Evolutionary conservation across 2,329 filamentous ascomycete species (phyloP).

Genomic region (Chalara sp.): DNA sequence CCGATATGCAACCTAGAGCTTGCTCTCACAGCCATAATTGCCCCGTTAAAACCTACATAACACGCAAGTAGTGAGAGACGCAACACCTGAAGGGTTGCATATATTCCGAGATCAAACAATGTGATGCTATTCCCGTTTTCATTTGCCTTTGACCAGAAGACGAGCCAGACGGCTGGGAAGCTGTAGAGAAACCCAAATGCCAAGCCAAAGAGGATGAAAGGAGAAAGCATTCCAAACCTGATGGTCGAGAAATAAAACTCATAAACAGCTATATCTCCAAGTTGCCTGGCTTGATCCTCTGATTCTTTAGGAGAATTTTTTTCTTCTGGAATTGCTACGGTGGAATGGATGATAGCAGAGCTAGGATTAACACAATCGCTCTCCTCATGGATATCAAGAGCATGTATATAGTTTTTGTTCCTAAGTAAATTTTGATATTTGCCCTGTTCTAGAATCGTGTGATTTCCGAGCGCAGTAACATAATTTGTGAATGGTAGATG

Average conservation of each 20-base stretch:
- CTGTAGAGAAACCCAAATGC: constrained; percentile 19
- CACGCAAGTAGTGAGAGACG: constrained; percentile 18
- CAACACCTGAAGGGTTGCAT: constrained; percentile 22
- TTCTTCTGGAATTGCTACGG: constrained; percentile 15
- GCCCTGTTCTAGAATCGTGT: constrained; percentile 31
- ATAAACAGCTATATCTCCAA: constrained; percentile 11
- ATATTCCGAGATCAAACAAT: constrained; percentile 23
- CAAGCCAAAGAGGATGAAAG: constrained; percentile 11
- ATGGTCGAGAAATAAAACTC: constrained; percentile 13
- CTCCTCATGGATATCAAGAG: constrained; percentile 26
- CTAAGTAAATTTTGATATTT: constrained; percentile 22
- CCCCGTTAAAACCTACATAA: constrained; percentile 12
- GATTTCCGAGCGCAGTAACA: constrained; percentile 26
- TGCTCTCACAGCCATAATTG: constrained; percentile 15
- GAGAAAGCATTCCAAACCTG: constrained; percentile 11
- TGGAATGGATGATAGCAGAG: constrained; percentile 1
- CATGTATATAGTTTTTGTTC: constrained; percentile 19
- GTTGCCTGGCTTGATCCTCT: constrained; percentile 3
- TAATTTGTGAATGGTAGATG: constrained; percentile 31
- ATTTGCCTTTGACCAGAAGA: constrained; percentile 21
- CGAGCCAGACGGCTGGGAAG: constrained; percentile 16
- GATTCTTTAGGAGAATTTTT: constrained; percentile 19
- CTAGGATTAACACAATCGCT: neutral
- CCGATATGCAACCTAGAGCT: constrained; percentile 20
- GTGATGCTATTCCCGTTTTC: constrained; percentile 10